Conservation (phyloP, 106 monocot genomes). For the Agapanthus africanus region DNA sequence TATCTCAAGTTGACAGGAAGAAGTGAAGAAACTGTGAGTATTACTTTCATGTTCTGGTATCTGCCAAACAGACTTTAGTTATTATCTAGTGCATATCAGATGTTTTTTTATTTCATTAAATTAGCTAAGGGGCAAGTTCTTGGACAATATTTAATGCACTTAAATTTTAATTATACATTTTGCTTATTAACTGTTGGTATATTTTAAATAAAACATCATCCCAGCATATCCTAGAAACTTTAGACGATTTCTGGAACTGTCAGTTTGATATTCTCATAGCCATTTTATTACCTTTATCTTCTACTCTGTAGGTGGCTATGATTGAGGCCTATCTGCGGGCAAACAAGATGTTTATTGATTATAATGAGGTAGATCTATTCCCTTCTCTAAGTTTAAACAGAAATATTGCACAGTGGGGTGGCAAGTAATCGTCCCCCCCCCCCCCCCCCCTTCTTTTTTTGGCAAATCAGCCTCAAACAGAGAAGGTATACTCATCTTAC, state of each 20-base stretch:
- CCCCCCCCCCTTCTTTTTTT: no score
- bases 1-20: constrained; percentile 77
- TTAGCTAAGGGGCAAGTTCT: no score
- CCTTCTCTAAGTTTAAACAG: neutral
- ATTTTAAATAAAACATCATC: neutral
- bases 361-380: constrained; percentile 51
- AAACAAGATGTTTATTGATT: constrained; percentile 86
- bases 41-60: neutral
- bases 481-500: constrained; percentile 67
- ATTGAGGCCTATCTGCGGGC: constrained; percentile 75
- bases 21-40: constrained; percentile 76
- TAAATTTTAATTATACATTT: no score
- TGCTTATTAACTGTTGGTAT: no score
- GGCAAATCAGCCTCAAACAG: constrained; percentile 44
- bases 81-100: no score
- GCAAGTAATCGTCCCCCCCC: neutral
- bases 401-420: neutral
- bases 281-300: neutral
- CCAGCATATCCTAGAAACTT: neutral
- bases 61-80: neutral
- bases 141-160: no score
- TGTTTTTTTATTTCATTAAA: no score
- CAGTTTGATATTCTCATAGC: no score
- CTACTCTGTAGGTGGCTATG: constrained; percentile 51
- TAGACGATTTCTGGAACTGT: neutral